A percentile compares a stretch with the other conserved stretches of the same genome.
Conservation (phyloP, 176 grass and related monocot genomes). For the Avena atlantica region DNA sequence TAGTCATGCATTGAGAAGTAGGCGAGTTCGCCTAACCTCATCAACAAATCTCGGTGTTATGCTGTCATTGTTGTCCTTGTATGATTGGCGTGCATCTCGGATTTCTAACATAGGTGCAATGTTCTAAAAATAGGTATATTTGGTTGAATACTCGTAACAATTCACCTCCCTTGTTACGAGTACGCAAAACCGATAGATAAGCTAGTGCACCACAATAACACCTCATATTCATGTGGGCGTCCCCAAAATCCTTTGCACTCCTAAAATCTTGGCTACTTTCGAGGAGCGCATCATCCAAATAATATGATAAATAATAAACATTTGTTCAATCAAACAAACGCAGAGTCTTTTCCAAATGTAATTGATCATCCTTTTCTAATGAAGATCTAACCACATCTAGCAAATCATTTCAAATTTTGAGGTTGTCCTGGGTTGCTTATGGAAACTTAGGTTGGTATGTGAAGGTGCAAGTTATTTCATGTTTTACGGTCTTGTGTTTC, state of each 20-base stretch:
- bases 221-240: neutral
- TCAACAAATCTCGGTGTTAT: neutral
- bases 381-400: neutral
- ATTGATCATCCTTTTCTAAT: neutral
- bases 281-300: neutral
- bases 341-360: neutral
- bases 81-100: neutral
- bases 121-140: neutral
- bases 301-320: neutral
- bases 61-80: neutral
- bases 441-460: neutral
- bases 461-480: slow-evolving; percentile 11
- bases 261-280: slow-evolving; percentile 4
- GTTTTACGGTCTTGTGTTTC: neutral
- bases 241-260: neutral
- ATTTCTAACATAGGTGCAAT: neutral
- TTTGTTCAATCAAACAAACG: neutral
- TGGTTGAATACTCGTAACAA: slow-evolving; percentile 6
- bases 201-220: neutral
- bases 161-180: neutral
- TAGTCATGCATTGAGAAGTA: neutral
- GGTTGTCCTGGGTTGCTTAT: neutral
- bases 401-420: neutral
- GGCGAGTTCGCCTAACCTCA: neutral
- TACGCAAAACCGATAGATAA: slow-evolving; percentile 13